Evolutionary conservation across 164 flowering plant genomes (phyloP), one percentile per base, ranked within the genome.

Genomic region (Piper longum): DNA sequence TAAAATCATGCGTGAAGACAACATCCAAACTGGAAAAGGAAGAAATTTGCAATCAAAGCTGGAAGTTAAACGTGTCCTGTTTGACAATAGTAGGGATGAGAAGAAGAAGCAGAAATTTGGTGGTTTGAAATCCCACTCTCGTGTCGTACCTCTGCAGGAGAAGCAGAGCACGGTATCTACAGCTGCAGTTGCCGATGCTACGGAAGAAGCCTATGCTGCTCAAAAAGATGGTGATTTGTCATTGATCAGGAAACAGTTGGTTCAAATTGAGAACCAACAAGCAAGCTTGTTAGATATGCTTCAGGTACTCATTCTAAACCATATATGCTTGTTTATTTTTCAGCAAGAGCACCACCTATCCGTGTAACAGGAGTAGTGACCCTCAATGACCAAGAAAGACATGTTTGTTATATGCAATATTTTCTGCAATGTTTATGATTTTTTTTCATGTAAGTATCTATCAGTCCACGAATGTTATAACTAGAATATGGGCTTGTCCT

Each of bases 251-350:
- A 77, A 79, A 65, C 96, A 92, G 67, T 88, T 92, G 63, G 75
- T 78, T 75, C 96, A 87, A 74, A 92, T 92, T 72, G 96, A 92
- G 73, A 80, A 77, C 60, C 96, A 89, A 75, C 96, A 92, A 68
- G 78, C 91, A 56, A 83, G 79, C 74, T 74, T 92, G 56, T 54
- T 87, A 16, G 93, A 92, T 70, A 83, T 89, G 66, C 79, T 92
- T 48, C 95, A 89, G 95, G 98, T 91, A 74, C 65, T 77, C 61
- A 57, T 48, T 48, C 9, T 8, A 48, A 48, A 48, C 14, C 52
- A 9, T 12, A 12, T 2, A 9, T 48, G 52, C 52, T 2, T 48
- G 9, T 48, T 48, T 44, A 5, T 44, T 11, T 11, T 44, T 44
- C 48, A 44, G 11, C 11, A 2, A 11, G 36, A 26, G 36, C 36